phyloP scores from a whole-genome alignment of 345 rosid species.

The Eucalyptus guilfoylei region DNA sequence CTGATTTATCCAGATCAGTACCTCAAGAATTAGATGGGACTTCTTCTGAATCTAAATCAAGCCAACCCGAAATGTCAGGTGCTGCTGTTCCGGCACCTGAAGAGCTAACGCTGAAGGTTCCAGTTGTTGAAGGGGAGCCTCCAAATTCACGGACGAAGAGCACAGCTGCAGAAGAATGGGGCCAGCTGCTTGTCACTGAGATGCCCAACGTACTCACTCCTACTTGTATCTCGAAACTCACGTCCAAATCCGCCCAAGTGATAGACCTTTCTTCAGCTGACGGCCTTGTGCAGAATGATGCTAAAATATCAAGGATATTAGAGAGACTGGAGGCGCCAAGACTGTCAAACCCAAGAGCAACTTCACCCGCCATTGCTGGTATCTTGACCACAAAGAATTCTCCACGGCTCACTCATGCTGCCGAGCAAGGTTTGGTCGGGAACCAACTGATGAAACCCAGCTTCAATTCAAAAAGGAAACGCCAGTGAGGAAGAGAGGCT shows the following conservation, averaged over 20 bases:
- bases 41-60: constrained; percentile 14
- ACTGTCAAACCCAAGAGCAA: neutral
- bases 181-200: constrained; percentile 58
- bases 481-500: neutral
- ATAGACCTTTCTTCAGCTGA: neutral
- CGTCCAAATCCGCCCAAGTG: neutral
- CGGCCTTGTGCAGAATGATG: constrained; percentile 32
- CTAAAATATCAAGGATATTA: constrained; percentile 60
- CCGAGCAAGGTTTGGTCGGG: neutral
- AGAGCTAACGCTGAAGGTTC: neutral
- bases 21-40: constrained; percentile 13
- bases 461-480: neutral
- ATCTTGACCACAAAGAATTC: neutral
- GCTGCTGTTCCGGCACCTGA: neutral
- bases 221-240: constrained; percentile 23
- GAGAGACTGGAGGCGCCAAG: constrained; percentile 80
- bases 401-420: neutral
- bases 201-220: constrained; percentile 30
- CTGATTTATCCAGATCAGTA: constrained; percentile 8
- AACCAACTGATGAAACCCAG: neutral
- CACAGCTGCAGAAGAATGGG: constrained; percentile 58
- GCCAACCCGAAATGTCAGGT: constrained; percentile 1
- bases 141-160: neutral
- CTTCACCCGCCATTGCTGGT: neutral
- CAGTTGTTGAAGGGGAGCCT: constrained; percentile 15